Conservation (phyloP, 2,329 filamentous ascomycete genomes). For the Bipolaris victoriae region DNA sequence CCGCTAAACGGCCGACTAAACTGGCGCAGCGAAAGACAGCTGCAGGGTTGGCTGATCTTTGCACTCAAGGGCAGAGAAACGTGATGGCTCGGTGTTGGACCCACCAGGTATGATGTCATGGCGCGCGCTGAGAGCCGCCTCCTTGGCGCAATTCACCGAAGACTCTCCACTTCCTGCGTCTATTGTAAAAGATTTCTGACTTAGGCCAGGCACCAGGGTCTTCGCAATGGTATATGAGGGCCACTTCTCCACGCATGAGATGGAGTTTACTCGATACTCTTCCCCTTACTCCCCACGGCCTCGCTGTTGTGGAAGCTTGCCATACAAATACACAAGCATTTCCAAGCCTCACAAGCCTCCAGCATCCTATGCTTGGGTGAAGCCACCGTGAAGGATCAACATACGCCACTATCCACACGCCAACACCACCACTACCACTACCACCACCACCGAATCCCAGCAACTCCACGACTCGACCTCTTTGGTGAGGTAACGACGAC, state of each 20-base stretch:
- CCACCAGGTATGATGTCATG: slow-evolving; percentile 22
- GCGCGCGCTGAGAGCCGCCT: slow-evolving; percentile 15
- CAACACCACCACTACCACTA: background rate
- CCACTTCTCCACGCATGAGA: background rate
- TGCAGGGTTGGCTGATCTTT: slow-evolving; percentile 19
- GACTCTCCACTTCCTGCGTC: slow-evolving; percentile 16
- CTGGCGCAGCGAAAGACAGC: slow-evolving; percentile 15
- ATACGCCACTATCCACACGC: slow-evolving; percentile 1
- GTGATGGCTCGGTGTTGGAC: slow-evolving; percentile 6
- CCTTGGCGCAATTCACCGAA: slow-evolving; percentile 11
- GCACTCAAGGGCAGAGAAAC: slow-evolving; percentile 10
- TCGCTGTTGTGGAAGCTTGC: slow-evolving; percentile 8
- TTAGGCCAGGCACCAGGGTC: slow-evolving; percentile 2
- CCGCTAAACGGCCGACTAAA: slow-evolving; percentile 3
- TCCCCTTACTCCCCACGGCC: slow-evolving; percentile 1
- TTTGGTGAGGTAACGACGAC: background rate
- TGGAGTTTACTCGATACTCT: slow-evolving; percentile 1
- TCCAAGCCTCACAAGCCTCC: slow-evolving; percentile 33
- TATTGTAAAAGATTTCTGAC: slow-evolving; percentile 12
- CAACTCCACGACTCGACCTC: slow-evolving; percentile 5
- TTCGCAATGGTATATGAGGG: slow-evolving; percentile 10
- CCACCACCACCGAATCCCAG: background rate
- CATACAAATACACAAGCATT: slow-evolving; percentile 33
- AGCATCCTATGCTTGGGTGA: slow-evolving; percentile 28
- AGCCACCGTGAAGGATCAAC: slow-evolving; percentile 25